Evolutionary conservation across 1,284 basidiomycete species (phyloP).

Genomic region (Calocybe gambosa): DNA sequence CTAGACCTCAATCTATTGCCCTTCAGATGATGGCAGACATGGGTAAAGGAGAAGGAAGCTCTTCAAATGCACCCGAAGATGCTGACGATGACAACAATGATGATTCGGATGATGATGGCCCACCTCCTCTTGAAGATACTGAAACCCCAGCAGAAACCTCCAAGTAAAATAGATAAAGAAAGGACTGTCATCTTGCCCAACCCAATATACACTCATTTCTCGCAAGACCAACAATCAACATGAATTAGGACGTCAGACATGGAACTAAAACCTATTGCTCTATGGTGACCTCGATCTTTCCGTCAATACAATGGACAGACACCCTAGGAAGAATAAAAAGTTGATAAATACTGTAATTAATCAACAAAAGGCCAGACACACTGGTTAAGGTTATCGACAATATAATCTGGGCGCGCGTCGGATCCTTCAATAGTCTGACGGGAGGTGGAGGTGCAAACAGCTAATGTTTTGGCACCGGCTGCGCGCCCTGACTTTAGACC

Average conservation of each 20-base stretch:
- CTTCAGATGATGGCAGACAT: constrained; percentile 63
- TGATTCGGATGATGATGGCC: constrained; percentile 58
- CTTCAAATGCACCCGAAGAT: constrained; percentile 21
- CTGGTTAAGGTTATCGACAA: constrained; percentile 49
- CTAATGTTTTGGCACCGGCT: constrained; percentile 69
- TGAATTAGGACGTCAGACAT: too few species aligned
- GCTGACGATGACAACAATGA: constrained; percentile 26
- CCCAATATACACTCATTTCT: constrained; percentile 13
- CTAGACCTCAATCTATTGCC: background rate
- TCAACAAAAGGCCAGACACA: constrained; percentile 21
- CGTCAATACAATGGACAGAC: constrained; percentile 28
- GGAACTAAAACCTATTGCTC: constrained; percentile 5
- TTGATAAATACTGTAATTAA: background rate
- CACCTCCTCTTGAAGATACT: constrained; percentile 69
- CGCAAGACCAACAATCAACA: too few species aligned
- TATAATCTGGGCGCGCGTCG: constrained; percentile 44
- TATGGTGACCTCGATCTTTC: constrained; percentile 33
- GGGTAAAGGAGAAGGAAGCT: constrained; percentile 38
- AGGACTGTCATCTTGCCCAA: constrained; percentile 1
- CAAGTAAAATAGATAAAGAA: background rate
- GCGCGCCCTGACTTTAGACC: constrained; percentile 69
- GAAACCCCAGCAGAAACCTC: constrained; percentile 38
- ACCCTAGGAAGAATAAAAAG: constrained; percentile 24
- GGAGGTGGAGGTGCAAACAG: constrained; percentile 76
- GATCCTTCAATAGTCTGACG: constrained; percentile 44